phyloP scores from a whole-genome alignment of 371 early-diverging fungal genomes.

The Rhizopus arrhizus region DNA sequence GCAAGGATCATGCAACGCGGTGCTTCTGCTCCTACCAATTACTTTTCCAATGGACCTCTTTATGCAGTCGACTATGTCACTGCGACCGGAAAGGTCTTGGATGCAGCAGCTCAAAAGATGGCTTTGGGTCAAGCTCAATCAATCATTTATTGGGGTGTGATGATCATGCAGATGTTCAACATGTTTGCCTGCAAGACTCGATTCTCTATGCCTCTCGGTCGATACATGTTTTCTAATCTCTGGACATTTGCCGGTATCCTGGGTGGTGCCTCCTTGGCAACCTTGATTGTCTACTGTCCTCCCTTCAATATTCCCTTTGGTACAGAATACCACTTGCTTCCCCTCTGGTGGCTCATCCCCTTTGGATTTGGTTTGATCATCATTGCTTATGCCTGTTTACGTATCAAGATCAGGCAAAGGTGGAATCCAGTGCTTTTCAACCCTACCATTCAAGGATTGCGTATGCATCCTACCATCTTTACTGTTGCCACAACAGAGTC shows the following conservation, averaged over 20 bases:
- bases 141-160: constrained; percentile 75
- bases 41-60: constrained; percentile 49
- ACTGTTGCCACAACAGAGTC: constrained; percentile 23
- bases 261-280: constrained; percentile 63
- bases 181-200: constrained; percentile 89
- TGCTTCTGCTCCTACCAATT: constrained; percentile 33
- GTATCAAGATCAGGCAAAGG: constrained; percentile 62
- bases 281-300: constrained; percentile 81
- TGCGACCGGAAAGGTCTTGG: constrained; percentile 38
- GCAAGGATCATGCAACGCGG: constrained; percentile 59
- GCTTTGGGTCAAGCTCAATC: constrained; percentile 74
- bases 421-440: constrained; percentile 64
- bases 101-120: constrained; percentile 54
- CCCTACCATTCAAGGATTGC: constrained; percentile 79
- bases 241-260: constrained; percentile 67
- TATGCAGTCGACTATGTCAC: constrained; percentile 49
- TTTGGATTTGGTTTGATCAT: constrained; percentile 77
- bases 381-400: constrained; percentile 70
- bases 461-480: constrained; percentile 61
- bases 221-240: constrained; percentile 80
- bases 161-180: constrained; percentile 90
- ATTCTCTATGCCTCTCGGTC: constrained; percentile 61
- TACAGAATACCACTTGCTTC: constrained; percentile 61
- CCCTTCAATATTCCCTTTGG: constrained; percentile 75
- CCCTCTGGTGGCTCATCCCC: constrained; percentile 80